Base-by-base conservation (phyloP, 2,329 filamentous ascomycete genomes). In the Epichloe scottii region DNA sequence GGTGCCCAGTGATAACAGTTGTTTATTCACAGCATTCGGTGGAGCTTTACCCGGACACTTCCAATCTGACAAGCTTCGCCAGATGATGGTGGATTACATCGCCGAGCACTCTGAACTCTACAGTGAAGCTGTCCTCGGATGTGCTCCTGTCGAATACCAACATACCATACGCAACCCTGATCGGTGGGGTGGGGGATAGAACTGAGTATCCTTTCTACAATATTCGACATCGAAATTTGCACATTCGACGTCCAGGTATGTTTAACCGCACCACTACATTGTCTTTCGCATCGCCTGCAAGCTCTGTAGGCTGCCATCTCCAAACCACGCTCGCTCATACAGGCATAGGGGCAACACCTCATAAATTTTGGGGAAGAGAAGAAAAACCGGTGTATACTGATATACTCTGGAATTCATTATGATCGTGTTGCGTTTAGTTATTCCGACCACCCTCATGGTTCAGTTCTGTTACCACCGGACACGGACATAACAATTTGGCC, bases 1-100 rank as follows among this genome's bases (percentile, higher is more conserved):
- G 48, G 96, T 97, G 91, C 89, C 90, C 4, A 91, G 96, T 62
- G 91, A 97, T 67, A 96, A 96, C 67, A 89, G 84, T 53, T 97
- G 91, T 68, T 82, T 97, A 61, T 97, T 96, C 68, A 86, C 89
- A 30, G 90, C 91, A 0, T 82, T 97, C 45, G 87, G 87, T 15
- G 85, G 84, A 50, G 86, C 86, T 3, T 76, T 95, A n/a, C 79
- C 88, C 46, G 77, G 71, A 26, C 66, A 70, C 17, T 66, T 73
- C 46, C 65, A 69, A n/a, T 69, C 69, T 6, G 62, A 67, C 8
- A 60, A 86, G 59, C 74, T 96, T 17, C 82, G 90, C 51, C 82
- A 78, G 14, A 75, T 95, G 55, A 83, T 95, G 19, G 89, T 87
- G 2, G 79, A 85, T 48, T 81, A 81, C 46, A 96, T 97, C 53